A percentile compares a stretch with the other conserved stretches of the same genome.
phyloP scores from a whole-genome alignment of 176 grass and related monocot species.

The Pharus latifolius region DNA sequence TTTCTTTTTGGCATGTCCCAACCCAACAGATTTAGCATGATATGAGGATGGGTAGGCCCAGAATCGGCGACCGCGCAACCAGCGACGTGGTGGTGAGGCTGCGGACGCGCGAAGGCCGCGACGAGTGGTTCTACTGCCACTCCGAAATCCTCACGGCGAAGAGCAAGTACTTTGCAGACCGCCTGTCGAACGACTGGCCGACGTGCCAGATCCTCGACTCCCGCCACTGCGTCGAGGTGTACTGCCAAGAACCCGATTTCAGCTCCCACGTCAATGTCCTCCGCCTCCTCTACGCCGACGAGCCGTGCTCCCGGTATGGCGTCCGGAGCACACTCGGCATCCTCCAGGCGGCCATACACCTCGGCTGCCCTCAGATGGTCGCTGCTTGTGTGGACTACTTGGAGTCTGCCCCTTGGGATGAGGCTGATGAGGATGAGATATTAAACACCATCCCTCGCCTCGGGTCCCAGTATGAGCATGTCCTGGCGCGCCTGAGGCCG shows the following conservation, averaged over 20 bases:
- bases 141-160: slow-evolving; percentile 48
- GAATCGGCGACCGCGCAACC: slow-evolving; percentile 57
- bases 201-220: slow-evolving; percentile 95
- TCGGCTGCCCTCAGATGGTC: slow-evolving; percentile 40
- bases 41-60: slow-evolving; percentile 10
- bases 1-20: slow-evolving; percentile 1
- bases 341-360: slow-evolving; percentile 43
- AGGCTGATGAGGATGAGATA: slow-evolving; percentile 83
- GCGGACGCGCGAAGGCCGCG: slow-evolving; percentile 68
- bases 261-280: slow-evolving; percentile 60
- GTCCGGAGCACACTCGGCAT: slow-evolving; percentile 66
- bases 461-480: slow-evolving; percentile 28
- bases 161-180: slow-evolving; percentile 74
- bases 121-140: slow-evolving; percentile 93
- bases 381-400: slow-evolving; percentile 52
- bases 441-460: slow-evolving; percentile 38
- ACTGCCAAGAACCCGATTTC: slow-evolving; percentile 58
- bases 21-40: slow-evolving; percentile 4
- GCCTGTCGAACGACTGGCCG: slow-evolving; percentile 84
- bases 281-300: slow-evolving; percentile 57
- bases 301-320: slow-evolving; percentile 64
- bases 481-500: slow-evolving; percentile 64
- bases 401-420: slow-evolving; percentile 79
- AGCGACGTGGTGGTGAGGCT: slow-evolving; percentile 92
- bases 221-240: slow-evolving; percentile 69